A percentile compares a stretch with the other conserved stretches of the same genome.
Evolutionary conservation across 78 protist genomes (phyloP).

Genomic region (Dictyostelium citrinum): DNA sequence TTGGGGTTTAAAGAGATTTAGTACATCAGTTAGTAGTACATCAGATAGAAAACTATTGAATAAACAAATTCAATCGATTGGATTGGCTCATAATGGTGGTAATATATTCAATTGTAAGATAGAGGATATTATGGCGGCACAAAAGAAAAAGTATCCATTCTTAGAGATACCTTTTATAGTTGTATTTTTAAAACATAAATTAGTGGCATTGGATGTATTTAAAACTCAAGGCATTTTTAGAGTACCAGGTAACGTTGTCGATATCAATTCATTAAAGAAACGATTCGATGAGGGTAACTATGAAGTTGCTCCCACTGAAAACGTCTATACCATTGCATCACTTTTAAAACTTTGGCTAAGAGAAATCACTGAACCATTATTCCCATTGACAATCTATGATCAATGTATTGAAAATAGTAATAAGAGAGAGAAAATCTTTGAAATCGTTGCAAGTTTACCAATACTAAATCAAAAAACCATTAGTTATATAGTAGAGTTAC

Average conservation of each 20-base stretch:
- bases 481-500: background rate
- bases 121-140: constrained; percentile 14
- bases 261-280: constrained; percentile 27
- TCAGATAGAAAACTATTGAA: background rate
- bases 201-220: constrained; percentile 29
- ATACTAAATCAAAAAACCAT: constrained; percentile 3
- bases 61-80: constrained; percentile 9
- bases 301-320: constrained; percentile 16
- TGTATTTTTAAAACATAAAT: constrained; percentile 19
- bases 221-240: constrained; percentile 56
- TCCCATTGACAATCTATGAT: background rate
- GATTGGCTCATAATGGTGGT: constrained; percentile 12
- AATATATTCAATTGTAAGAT: background rate
- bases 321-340: constrained; percentile 54
- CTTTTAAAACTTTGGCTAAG: constrained; percentile 49
- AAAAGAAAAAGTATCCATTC: constrained; percentile 13
- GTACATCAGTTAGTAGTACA: background rate
- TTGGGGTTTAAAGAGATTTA: constrained; percentile 23
- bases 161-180: constrained; percentile 40
- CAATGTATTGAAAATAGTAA: background rate
- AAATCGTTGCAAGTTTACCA: background rate
- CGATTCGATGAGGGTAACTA: constrained; percentile 34
- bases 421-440: background rate
- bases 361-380: constrained; percentile 34
- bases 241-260: constrained; percentile 47